A percentile compares a stretch with the other conserved stretches of the same genome.
Conservation (phyloP, 192 early-diverging fungal genomes). For the Linnemannia schmuckeri region DNA sequence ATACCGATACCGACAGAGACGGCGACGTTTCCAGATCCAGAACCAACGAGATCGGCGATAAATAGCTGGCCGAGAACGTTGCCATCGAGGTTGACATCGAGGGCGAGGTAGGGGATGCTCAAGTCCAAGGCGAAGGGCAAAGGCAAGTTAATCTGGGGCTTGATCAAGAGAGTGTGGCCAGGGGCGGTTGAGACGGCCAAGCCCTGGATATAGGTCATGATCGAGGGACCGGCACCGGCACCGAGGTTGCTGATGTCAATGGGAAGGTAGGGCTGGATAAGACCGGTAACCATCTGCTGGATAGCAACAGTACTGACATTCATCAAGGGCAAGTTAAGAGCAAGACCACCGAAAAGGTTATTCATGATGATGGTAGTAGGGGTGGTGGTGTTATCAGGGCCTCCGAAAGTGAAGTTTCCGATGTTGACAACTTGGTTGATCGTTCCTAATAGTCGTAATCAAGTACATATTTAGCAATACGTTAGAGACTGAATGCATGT, state of each 20-base stretch:
- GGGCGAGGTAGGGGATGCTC: slow-evolving; percentile 46
- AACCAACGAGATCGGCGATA: slow-evolving; percentile 33
- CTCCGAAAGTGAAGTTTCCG: slow-evolving; percentile 50
- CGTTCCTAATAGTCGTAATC: slow-evolving; percentile 9
- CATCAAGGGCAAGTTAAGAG: slow-evolving; percentile 41
- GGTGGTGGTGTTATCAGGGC: slow-evolving; percentile 18
- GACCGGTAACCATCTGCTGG: slow-evolving; percentile 28
- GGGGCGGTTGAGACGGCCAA: slow-evolving; percentile 48
- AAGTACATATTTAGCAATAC: neutral
- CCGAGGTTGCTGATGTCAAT: slow-evolving; percentile 47
- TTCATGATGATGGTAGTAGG: slow-evolving; percentile 28
- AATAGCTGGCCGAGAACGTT: slow-evolving; percentile 39
- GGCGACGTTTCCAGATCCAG: slow-evolving; percentile 40
- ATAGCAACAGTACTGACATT: slow-evolving; percentile 49
- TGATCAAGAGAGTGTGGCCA: slow-evolving; percentile 49
- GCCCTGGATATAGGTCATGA: slow-evolving; percentile 34
- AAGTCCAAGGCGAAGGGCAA: slow-evolving; percentile 45
- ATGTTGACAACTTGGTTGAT: slow-evolving; percentile 51
- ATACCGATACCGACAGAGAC: slow-evolving; percentile 51
- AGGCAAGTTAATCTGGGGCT: slow-evolving; percentile 39
- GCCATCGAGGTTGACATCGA: slow-evolving; percentile 50
- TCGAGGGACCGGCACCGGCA: slow-evolving; percentile 13
- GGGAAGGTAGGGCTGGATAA: slow-evolving; percentile 33
- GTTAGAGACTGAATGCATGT: neutral
- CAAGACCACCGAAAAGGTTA: slow-evolving; percentile 35